A percentile compares a stretch with the other conserved stretches of the same genome.
These are phyloP conservation scores for Agrocybe pediades DNA, from an alignment of 768 basidiomycete species.

Conservation along the genomic window DNA sequence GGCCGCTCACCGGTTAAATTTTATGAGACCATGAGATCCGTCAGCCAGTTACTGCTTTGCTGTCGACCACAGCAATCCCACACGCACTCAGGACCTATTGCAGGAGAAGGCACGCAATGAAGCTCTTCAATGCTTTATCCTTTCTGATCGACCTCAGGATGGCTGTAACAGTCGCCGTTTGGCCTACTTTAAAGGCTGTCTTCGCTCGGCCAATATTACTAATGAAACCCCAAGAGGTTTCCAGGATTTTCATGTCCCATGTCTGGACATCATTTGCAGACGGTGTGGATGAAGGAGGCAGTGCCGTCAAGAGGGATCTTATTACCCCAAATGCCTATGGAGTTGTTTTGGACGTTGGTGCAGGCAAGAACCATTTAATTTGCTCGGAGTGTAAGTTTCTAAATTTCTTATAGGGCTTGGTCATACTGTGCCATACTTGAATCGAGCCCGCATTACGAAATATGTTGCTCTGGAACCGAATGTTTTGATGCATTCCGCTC, in stretches of 20 bases:
- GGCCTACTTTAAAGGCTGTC: constrained; percentile 48
- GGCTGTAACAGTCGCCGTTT: constrained; percentile 37
- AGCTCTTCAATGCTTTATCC: constrained; percentile 42
- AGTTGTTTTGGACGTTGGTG: constrained; percentile 67
- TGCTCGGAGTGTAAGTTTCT: neutral
- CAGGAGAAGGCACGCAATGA: constrained; percentile 36
- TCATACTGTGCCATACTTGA: constrained; percentile 63
- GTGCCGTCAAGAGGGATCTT: constrained; percentile 43
- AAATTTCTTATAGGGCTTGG: constrained; percentile 50
- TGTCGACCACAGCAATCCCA: neutral
- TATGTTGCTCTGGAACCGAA: constrained; percentile 81
- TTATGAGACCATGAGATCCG: too few species aligned
- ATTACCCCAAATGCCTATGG: constrained; percentile 59
- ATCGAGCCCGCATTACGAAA: constrained; percentile 51
- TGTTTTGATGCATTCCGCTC: constrained; percentile 55
- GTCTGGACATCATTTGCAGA: constrained; percentile 57
- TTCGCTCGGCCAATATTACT: constrained; percentile 43
- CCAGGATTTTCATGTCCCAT: constrained; percentile 56
- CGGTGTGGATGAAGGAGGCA: constrained; percentile 44
- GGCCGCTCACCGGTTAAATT: too few species aligned
- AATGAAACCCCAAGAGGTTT: constrained; percentile 44
- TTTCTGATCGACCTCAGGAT: constrained; percentile 43
- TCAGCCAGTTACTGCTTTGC: too few species aligned
- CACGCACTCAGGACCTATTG: neutral
- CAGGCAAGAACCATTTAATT: constrained; percentile 41